These are phyloP conservation scores for Citeromyces hawaiiensis DNA, from an alignment of 1,139 yeast species.

Conservation along the genomic window DNA sequence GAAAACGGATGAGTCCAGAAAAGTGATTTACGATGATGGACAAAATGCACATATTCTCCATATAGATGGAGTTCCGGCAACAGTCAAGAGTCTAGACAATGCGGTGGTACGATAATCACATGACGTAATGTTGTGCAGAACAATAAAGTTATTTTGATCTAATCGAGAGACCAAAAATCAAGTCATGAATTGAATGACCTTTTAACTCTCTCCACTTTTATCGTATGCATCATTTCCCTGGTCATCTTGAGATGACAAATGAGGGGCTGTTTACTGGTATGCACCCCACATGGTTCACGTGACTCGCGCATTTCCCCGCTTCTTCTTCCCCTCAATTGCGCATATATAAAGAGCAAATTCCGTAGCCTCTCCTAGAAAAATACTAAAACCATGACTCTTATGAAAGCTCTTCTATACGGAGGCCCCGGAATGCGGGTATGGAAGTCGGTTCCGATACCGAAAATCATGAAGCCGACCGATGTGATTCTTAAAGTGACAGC, in stretches of 20 bases:
- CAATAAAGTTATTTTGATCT: background rate
- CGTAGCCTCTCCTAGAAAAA: background rate
- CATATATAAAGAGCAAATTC: background rate
- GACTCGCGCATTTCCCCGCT: background rate
- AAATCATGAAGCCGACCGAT: conserved; percentile 21
- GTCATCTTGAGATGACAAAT: background rate
- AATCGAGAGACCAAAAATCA: too few relatives aligned
- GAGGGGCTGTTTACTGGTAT: background rate
- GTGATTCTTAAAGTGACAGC: conserved; percentile 27
- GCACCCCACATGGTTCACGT: conserved; percentile 1
- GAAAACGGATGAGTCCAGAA: conserved; percentile 17
- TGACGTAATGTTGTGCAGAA: background rate
- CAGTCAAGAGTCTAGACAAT: background rate
- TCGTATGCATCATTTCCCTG: background rate
- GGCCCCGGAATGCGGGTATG: conserved; percentile 23
- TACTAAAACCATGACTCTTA: conserved; percentile 7
- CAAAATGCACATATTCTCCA: background rate
- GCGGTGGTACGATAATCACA: background rate
- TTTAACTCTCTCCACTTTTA: background rate
- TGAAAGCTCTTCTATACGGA: conserved; percentile 31
- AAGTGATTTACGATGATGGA: conserved; percentile 11
- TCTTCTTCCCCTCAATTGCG: background rate
- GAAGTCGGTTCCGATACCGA: conserved; percentile 23
- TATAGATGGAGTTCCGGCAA: background rate
- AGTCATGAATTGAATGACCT: too few relatives aligned